A percentile compares a stretch with the other conserved stretches of the same genome.
Evolutionary conservation across 805 yeast species (phyloP).

Genomic region (Kurtzmaniella fragi): DNA sequence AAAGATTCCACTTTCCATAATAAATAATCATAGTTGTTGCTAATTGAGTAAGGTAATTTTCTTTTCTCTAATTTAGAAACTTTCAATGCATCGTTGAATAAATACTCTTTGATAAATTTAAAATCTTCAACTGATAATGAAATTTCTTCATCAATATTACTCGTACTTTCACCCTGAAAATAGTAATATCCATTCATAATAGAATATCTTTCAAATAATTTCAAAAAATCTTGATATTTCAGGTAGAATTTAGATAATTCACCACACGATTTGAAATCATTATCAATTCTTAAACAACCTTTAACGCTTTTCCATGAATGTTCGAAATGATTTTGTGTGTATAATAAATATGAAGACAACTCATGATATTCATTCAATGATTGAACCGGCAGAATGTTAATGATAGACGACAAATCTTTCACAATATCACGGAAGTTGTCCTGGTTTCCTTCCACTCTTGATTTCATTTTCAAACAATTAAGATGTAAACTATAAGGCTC

Average conservation of each 20-base stretch:
- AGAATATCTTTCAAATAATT: constrained; percentile 41
- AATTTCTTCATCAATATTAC: constrained; percentile 6
- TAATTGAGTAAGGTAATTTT: constrained; percentile 24
- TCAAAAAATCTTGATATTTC: constrained; percentile 37
- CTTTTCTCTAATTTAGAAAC: constrained; percentile 22
- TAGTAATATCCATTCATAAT: constrained; percentile 24
- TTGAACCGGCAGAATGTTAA: constrained; percentile 15
- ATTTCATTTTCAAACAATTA: constrained; percentile 16
- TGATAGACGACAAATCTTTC: constrained; percentile 19
- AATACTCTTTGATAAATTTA: constrained; percentile 14
- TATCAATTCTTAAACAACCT: constrained; percentile 72
- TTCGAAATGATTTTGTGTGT: constrained; percentile 48
- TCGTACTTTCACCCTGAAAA: constrained; percentile 21
- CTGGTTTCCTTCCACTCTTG: constrained; percentile 3
- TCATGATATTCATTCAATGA: constrained; percentile 19
- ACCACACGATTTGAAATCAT: constrained; percentile 63
- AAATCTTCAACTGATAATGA: constrained; percentile 16
- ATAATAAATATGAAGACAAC: constrained; percentile 32
- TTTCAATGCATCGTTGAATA: constrained; percentile 22
- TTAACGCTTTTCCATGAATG: constrained; percentile 49
- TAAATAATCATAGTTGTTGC: constrained; percentile 41
- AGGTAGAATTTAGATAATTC: constrained; percentile 48
- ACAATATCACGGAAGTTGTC: constrained; percentile 13
- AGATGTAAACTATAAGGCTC: constrained; percentile 28
- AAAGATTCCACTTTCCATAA: constrained; percentile 29